phyloP scores from a whole-genome alignment of 192 early-diverging fungal genomes.

The Gaertneriomyces sp. region DNA sequence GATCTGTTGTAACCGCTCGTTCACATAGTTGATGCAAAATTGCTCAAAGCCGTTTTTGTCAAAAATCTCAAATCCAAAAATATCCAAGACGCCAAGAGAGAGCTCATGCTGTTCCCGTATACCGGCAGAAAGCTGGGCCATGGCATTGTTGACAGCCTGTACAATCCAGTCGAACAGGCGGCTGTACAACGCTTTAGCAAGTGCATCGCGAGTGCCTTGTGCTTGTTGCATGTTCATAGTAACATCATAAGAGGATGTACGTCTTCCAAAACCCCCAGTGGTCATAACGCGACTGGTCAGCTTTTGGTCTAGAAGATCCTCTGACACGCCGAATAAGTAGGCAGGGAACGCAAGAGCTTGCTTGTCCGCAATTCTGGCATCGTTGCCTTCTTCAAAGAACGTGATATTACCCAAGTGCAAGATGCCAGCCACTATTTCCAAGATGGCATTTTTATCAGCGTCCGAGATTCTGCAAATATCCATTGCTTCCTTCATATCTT shows the following conservation, averaged over 20 bases:
- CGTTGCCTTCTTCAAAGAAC: constrained; percentile 76
- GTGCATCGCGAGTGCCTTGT: constrained; percentile 80
- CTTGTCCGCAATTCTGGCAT: constrained; percentile 49
- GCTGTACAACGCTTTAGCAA: constrained; percentile 85
- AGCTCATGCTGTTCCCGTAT: constrained; percentile 50
- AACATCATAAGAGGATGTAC: constrained; percentile 60
- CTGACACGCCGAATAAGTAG: constrained; percentile 45
- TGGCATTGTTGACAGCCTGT: constrained; percentile 79
- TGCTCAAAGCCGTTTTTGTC: constrained; percentile 96
- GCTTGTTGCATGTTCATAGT: constrained; percentile 91
- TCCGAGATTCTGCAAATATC: constrained; percentile 79
- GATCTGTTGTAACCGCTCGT: constrained; percentile 96
- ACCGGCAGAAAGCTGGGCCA: constrained; percentile 54
- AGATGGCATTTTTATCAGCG: constrained; percentile 79
- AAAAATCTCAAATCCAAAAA: constrained; percentile 90
- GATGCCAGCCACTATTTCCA: constrained; percentile 88
- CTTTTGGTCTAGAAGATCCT: constrained; percentile 39
- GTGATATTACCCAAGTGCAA: constrained; percentile 95
- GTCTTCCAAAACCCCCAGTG: constrained; percentile 52
- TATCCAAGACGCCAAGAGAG: constrained; percentile 90
- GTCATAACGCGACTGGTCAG: constrained; percentile 49
- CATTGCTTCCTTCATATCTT: constrained; percentile 89
- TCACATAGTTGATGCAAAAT: constrained; percentile 98
- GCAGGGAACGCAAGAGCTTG: constrained; percentile 55
- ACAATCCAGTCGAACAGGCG: constrained; percentile 99